Evolutionary conservation across 345 rosid species (phyloP).

Genomic region (Fremontodendron californicum): DNA sequence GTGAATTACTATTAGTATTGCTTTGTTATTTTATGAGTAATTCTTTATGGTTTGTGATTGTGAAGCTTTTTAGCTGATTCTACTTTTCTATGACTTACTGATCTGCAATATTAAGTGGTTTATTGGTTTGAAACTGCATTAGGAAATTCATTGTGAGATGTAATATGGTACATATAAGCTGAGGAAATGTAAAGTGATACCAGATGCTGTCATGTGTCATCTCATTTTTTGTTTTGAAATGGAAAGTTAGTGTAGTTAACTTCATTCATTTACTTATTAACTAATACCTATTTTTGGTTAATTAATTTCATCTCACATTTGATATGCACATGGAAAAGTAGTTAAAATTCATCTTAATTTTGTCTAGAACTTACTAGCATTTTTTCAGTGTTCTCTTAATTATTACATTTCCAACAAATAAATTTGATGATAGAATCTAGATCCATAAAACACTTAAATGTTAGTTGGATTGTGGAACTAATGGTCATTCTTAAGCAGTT

Average conservation of each 20-base stretch:
- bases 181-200: background rate
- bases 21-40: background rate
- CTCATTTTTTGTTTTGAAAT: too few relatives aligned
- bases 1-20: background rate
- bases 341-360: background rate
- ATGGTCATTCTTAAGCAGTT: background rate
- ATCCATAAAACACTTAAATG: background rate
- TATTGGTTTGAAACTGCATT: background rate
- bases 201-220: background rate
- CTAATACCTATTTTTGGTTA: background rate
- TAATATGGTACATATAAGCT: background rate
- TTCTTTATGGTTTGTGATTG: background rate
- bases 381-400: background rate
- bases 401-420: background rate
- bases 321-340: background rate
- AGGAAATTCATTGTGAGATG: background rate
- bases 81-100: too few relatives aligned
- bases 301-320: background rate
- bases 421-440: background rate
- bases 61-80: too few relatives aligned
- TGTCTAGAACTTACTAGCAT: background rate
- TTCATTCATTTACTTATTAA: too few relatives aligned
- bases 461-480: background rate
- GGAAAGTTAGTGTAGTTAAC: too few relatives aligned
- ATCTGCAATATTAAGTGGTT: too few relatives aligned